Conservation (phyloP, 495 filamentous ascomycete species). For the Cudoniella acicularis region DNA sequence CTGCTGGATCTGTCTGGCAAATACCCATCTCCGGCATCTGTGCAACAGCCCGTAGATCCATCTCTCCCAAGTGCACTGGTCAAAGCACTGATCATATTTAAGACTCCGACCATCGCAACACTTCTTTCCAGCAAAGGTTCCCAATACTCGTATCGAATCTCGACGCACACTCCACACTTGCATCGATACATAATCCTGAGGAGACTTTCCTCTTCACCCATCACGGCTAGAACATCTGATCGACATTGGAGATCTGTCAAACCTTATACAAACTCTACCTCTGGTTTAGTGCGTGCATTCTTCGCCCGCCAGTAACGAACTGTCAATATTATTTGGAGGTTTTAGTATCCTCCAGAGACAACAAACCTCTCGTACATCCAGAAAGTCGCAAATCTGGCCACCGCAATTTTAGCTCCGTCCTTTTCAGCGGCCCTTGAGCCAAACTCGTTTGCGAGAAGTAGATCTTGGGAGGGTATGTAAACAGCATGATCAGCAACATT, state of each 20-base stretch:
- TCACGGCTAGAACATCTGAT: background rate
- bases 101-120: background rate
- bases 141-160: background rate
- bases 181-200: background rate
- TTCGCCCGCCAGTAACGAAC: background rate
- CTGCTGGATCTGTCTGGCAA: constrained; percentile 10
- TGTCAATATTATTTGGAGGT: constrained; percentile 1
- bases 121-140: background rate
- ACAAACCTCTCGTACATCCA: background rate
- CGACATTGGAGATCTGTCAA: background rate
- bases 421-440: constrained; percentile 10
- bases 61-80: constrained; percentile 2
- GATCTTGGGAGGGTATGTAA: constrained; percentile 14
- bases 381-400: constrained; percentile 17
- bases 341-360: background rate
- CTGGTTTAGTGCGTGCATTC: background rate
- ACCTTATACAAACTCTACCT: background rate
- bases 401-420: constrained; percentile 9
- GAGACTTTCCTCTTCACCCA: background rate
- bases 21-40: constrained; percentile 17
- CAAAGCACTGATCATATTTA: constrained; percentile 10
- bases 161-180: background rate
- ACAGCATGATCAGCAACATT: background rate
- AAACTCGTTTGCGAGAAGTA: constrained; percentile 4
- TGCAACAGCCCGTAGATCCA: constrained; percentile 19